Base-by-base conservation (phyloP, 768 basidiomycete species). In the Suillus spraguei region DNA sequence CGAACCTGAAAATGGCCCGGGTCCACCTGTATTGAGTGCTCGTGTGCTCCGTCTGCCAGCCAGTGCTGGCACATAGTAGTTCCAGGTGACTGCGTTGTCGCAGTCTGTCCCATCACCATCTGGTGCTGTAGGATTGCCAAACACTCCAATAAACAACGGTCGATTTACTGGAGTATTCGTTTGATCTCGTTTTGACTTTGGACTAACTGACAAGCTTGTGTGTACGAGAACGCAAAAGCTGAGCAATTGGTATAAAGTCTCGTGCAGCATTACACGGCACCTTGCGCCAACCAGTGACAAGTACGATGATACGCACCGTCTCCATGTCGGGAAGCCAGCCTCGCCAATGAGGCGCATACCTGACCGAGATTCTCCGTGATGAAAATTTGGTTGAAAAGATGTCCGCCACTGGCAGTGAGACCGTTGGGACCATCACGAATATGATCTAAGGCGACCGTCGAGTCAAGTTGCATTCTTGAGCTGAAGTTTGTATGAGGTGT, bases 1-100 rank as follows among this genome's bases (percentile, higher is more conserved):
- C 65, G 39, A 46, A 71, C 71, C 67, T 74, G 67, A 6, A 73
- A 72, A 50, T 65, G 66, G 41, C 8, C 7, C 41, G 7, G 41
- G 22, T 74, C 65, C 67, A 74, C 63, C 24, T 59, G 47, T 64
- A 72, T 71, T 32, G 67, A 69, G 47, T 72, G 71, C 28, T 67
- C 61, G 22, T 73, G 64, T 53, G 71, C 73, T 8, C 67, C 71
- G 33, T 73, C 73, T 36, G 72, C 33, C 41, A 74, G 72, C 33
- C 41, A 74, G 65, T 33, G 67, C 73, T 9, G 67, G 24, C 22
- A 24, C 69, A 53, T 11, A 53, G 10, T 33, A 20, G 8, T 10
- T 39, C 38, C 9, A 24, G 55, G 36, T 17, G 16, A 38, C 35
- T 69, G 73, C 53, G 42, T 61, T 20, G 71, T 61, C 16, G 71